phyloP scores from a whole-genome alignment of 352 stramenopile species.

The Phytophthora fragariae region DNA sequence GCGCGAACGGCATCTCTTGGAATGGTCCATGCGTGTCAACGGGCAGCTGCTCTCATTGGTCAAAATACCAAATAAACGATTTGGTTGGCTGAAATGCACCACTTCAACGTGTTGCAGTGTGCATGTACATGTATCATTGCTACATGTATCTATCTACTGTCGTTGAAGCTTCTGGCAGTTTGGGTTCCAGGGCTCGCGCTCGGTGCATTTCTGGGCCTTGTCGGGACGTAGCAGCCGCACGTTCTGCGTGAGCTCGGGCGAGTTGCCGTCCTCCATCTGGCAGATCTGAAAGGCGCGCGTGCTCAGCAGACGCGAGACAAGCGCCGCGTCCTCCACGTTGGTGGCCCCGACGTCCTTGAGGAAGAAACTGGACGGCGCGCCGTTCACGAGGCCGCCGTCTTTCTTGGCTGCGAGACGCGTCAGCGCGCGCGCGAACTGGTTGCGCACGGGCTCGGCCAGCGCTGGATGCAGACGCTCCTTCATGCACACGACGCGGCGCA shows the following conservation, averaged over 20 bases:
- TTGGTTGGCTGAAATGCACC: background rate
- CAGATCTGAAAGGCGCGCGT: conserved; percentile 86
- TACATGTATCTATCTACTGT: background rate
- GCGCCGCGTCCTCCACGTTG: conserved; percentile 67
- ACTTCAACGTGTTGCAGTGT: background rate
- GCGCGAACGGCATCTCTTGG: conserved; percentile 71
- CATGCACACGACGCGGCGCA: conserved; percentile 74
- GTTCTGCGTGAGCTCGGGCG: conserved; percentile 81
- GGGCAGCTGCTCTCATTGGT: conserved; percentile 1
- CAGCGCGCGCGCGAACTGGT: conserved; percentile 56
- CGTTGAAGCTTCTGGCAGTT: conserved; percentile 35
- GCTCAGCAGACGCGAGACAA: conserved; percentile 77
- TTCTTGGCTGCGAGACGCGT: conserved; percentile 54
- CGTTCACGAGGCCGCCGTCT: conserved; percentile 32
- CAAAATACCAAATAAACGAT: background rate
- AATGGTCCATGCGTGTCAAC: conserved; percentile 12
- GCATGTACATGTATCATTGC: no score
- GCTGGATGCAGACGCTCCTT: conserved; percentile 67
- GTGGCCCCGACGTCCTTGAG: conserved; percentile 77
- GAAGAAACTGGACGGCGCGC: conserved; percentile 73
- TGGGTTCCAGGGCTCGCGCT: conserved; percentile 49
- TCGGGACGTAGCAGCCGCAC: conserved; percentile 76
- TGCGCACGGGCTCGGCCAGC: conserved; percentile 57
- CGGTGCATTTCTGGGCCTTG: conserved; percentile 22
- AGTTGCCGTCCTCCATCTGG: conserved; percentile 83